Conservation (phyloP, 371 early-diverging fungal genomes). For the Blakeslea trispora region DNA sequence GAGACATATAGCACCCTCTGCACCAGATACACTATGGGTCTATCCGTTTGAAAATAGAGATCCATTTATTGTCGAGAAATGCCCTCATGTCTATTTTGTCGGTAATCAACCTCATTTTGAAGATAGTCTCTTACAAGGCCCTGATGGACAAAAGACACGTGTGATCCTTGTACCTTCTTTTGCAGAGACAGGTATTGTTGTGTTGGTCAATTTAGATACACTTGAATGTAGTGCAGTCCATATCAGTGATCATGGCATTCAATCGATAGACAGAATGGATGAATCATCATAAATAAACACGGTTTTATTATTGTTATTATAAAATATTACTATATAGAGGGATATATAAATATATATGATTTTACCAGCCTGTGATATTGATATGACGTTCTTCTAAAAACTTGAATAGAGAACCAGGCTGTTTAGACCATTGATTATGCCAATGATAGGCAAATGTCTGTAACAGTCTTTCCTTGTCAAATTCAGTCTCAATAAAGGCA, state of each 20-base stretch:
- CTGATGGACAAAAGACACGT: constrained; percentile 55
- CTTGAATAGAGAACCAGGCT: constrained; percentile 47
- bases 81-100: constrained; percentile 86
- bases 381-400: constrained; percentile 48
- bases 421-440: constrained; percentile 61
- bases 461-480: constrained; percentile 37
- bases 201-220: constrained; percentile 63
- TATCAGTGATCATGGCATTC: constrained; percentile 26
- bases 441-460: constrained; percentile 59
- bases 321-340: no score
- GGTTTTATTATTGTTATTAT: no score
- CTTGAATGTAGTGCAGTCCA: constrained; percentile 60
- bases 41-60: constrained; percentile 85
- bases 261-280: constrained; percentile 10
- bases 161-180: constrained; percentile 71
- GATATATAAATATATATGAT: no score
- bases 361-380: constrained; percentile 45
- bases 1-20: constrained; percentile 89
- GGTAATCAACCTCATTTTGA: constrained; percentile 87
- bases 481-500: constrained; percentile 51
- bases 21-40: constrained; percentile 93
- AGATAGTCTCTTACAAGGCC: constrained; percentile 56
- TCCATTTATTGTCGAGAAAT: constrained; percentile 75
- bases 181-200: constrained; percentile 58
- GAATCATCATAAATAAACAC: constrained; percentile 1